Percentiles rank a stretch among this genome's conserved stretches.
Evolutionary conservation across 2,329 filamentous ascomycete species (phyloP).

Genomic region (Neonectria punicea): DNA sequence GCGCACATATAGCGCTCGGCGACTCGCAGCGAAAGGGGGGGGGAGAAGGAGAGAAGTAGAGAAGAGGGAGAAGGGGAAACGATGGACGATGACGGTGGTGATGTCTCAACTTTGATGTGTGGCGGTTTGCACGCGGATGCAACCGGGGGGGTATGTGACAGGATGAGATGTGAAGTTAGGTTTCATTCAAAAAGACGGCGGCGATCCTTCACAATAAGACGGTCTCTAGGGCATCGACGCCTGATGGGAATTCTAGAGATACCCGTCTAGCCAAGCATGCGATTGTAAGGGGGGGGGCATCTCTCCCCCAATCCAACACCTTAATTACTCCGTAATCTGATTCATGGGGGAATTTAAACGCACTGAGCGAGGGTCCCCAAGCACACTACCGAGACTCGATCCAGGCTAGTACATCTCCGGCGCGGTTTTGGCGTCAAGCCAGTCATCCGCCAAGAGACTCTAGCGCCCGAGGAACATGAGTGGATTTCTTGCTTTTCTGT

Average conservation of each 20-base stretch:
- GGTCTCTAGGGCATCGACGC: neutral
- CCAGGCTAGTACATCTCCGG: conserved; percentile 6
- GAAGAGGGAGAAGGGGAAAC: neutral
- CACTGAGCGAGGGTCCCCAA: neutral
- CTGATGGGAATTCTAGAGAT: conserved; percentile 8
- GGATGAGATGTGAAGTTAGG: neutral
- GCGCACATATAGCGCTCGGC: neutral
- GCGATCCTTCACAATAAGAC: neutral
- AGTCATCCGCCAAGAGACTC: conserved; percentile 10
- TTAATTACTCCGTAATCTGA: neutral
- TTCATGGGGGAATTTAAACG: neutral
- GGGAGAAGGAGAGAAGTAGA: neutral
- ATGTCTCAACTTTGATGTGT: conserved; percentile 20
- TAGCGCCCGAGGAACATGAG: too few species aligned
- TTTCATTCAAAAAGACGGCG: neutral
- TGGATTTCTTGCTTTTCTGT: neutral
- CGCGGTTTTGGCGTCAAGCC: conserved; percentile 19
- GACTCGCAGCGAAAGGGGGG: too few species aligned
- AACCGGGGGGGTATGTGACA: neutral
- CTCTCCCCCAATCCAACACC: neutral
- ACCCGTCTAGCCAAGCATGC: conserved; percentile 4
- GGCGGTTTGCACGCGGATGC: neutral
- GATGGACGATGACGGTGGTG: conserved; percentile 6
- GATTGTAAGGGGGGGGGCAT: neutral
- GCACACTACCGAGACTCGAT: conserved; percentile 2